Evolutionary conservation across 1,139 yeast species (phyloP).

Genomic region (Magnusiomyces paraingens): DNA sequence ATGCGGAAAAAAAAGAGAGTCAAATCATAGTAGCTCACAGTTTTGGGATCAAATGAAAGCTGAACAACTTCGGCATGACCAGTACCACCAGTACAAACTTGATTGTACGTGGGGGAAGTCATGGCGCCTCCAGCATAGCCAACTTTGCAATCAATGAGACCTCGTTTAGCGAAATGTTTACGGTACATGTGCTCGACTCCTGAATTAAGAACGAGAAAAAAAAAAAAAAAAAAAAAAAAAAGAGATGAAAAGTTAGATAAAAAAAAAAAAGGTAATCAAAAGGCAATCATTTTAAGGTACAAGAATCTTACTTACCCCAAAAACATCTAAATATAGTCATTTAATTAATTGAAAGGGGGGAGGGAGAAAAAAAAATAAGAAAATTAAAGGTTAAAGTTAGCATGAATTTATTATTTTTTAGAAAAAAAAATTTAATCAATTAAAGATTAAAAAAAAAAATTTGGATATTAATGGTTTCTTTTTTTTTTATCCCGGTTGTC

Average conservation of each 20-base stretch:
- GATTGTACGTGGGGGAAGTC: slow-evolving; percentile 55
- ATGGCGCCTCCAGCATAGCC: slow-evolving; percentile 80
- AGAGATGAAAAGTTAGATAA: not conserved
- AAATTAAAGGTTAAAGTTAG: not conserved
- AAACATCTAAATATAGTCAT: not conserved
- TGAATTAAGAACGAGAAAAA: no score
- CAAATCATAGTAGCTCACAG: slow-evolving; percentile 52
- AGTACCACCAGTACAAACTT: slow-evolving; percentile 71
- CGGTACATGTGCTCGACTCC: slow-evolving; percentile 82
- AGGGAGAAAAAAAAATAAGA: not conserved
- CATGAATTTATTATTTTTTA: no score
- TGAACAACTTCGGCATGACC: slow-evolving; percentile 65
- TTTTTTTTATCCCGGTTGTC: no score
- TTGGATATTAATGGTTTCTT: no score
- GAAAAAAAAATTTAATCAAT: no score
- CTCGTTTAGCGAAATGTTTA: slow-evolving; percentile 54
- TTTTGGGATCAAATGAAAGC: slow-evolving; percentile 67
- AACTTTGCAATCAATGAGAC: slow-evolving; percentile 68
- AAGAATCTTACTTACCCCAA: not conserved
- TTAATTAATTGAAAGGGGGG: no score
- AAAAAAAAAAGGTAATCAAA: not conserved
- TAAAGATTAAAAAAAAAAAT: no score
- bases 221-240: not conserved
- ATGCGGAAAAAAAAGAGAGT: slow-evolving; percentile 81
- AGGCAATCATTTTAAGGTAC: not conserved